Evolutionary conservation across 257 asterid genomes (phyloP).

Genomic region (Rauvolfia tetraphylla): DNA sequence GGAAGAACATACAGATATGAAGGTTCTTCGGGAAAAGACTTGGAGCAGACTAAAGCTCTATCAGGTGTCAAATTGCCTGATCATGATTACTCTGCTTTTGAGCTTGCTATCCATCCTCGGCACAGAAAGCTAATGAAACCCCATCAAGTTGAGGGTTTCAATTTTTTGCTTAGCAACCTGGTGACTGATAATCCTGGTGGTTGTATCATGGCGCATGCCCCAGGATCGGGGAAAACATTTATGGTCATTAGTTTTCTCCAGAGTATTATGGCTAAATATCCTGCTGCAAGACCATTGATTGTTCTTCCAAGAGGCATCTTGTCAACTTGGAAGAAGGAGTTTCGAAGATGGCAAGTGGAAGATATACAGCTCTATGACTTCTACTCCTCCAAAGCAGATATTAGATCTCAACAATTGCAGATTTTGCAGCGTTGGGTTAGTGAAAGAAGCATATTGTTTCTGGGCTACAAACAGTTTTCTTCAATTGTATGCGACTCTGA

Average conservation of each 20-base stretch:
- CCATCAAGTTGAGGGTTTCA: slow-evolving; percentile 85
- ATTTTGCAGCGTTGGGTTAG: slow-evolving; percentile 62
- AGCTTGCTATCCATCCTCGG: slow-evolving; percentile 74
- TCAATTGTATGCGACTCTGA: slow-evolving; percentile 57
- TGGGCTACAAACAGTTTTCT: slow-evolving; percentile 79
- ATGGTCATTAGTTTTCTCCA: slow-evolving; percentile 88
- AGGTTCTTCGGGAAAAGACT: slow-evolving; percentile 45
- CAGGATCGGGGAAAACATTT: slow-evolving; percentile 90
- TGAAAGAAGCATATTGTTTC: slow-evolving; percentile 65
- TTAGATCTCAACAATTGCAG: slow-evolving; percentile 66
- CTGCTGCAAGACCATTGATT: slow-evolving; percentile 75
- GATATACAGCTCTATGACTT: slow-evolving; percentile 70
- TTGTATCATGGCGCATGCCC: slow-evolving; percentile 90
- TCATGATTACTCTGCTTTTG: slow-evolving; percentile 41
- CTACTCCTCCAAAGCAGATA: slow-evolving; percentile 79
- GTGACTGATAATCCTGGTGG: slow-evolving; percentile 83
- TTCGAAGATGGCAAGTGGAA: slow-evolving; percentile 83
- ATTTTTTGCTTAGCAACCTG: slow-evolving; percentile 73
- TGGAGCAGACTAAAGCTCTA: slow-evolving; percentile 34
- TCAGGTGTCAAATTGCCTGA: slow-evolving; percentile 38
- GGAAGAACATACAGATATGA: slow-evolving; percentile 66
- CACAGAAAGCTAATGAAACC: slow-evolving; percentile 82
- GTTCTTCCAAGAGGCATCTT: slow-evolving; percentile 85
- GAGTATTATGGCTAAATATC: slow-evolving; percentile 87
- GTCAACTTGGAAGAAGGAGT: slow-evolving; percentile 73